Evolutionary conservation across 768 basidiomycete genomes (phyloP).

Genomic region (Gautieria morchelliformis): DNA sequence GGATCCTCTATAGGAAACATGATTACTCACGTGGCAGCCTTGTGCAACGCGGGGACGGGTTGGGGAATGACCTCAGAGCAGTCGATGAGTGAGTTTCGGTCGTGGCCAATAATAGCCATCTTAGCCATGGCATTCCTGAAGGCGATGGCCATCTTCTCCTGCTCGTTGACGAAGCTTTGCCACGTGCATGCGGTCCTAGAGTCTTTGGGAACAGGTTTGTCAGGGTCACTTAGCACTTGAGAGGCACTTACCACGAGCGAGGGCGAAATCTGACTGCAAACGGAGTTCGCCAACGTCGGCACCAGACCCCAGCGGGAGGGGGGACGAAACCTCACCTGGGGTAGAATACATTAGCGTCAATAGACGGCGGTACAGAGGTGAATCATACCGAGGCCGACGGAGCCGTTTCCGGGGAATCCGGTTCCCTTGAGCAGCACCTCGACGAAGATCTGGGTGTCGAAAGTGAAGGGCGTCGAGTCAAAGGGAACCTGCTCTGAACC

Average conservation of each 20-base stretch:
- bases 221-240: background rate
- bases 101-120: background rate
- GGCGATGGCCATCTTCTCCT: background rate
- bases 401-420: background rate
- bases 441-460: conserved; percentile 5
- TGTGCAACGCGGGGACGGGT: conserved; percentile 10
- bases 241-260: conserved; percentile 5
- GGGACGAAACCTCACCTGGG: conserved; percentile 22
- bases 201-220: background rate
- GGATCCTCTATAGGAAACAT: too few species aligned
- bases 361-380: background rate
- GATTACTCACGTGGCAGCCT: background rate
- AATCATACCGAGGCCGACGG: conserved; percentile 14
- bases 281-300: conserved; percentile 7
- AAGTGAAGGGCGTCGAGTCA: conserved; percentile 6
- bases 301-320: conserved; percentile 14
- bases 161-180: conserved; percentile 7
- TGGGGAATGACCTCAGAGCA: conserved; percentile 6
- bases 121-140: conserved; percentile 1
- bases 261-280: conserved; percentile 7
- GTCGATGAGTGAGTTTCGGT: background rate
- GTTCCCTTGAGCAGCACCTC: conserved; percentile 6
- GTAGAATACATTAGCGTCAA: background rate
- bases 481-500: conserved; percentile 1
- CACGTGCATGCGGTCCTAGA: conserved; percentile 4